Conservation (phyloP, 352 stramenopile genomes). For the Salisapilia sapeloensis region DNA sequence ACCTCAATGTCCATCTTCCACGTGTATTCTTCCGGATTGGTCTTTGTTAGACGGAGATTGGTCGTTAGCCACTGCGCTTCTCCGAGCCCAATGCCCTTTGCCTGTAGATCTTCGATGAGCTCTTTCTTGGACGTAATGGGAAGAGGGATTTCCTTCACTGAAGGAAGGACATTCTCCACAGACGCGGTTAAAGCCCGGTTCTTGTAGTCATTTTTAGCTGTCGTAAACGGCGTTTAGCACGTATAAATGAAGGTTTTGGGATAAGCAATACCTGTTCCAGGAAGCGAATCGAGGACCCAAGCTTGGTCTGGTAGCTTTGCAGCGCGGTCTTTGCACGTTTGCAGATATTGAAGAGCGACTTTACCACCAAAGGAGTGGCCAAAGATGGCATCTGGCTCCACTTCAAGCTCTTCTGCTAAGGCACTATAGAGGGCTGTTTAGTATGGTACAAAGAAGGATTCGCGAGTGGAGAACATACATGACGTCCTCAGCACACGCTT, state of each 20-base stretch:
- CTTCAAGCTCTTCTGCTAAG: slow-evolving; percentile 24
- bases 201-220: slow-evolving; percentile 41
- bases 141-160: slow-evolving; percentile 51
- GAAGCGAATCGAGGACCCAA: slow-evolving; percentile 58
- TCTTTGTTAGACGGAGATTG: slow-evolving; percentile 34
- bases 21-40: slow-evolving; percentile 37
- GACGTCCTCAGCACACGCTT: slow-evolving; percentile 48
- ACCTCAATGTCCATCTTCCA: slow-evolving; percentile 73
- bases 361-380: slow-evolving; percentile 73
- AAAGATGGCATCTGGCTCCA: slow-evolving; percentile 38
- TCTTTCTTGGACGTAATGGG: slow-evolving; percentile 55
- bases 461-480: slow-evolving; percentile 16
- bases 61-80: slow-evolving; percentile 73
- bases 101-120: slow-evolving; percentile 38
- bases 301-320: slow-evolving; percentile 26
- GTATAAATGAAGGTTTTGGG: neutral
- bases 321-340: slow-evolving; percentile 22
- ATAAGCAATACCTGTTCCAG: slow-evolving; percentile 25
- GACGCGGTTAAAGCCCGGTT: slow-evolving; percentile 40
- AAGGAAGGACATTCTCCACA: slow-evolving; percentile 50
- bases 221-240: neutral
- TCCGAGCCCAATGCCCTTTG: slow-evolving; percentile 33
- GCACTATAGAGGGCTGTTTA: slow-evolving; percentile 8
- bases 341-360: slow-evolving; percentile 50
- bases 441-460: neutral